Evolutionary conservation across 495 filamentous ascomycete genomes (phyloP).

Genomic region (Hypoxylon lienhwacheense): DNA sequence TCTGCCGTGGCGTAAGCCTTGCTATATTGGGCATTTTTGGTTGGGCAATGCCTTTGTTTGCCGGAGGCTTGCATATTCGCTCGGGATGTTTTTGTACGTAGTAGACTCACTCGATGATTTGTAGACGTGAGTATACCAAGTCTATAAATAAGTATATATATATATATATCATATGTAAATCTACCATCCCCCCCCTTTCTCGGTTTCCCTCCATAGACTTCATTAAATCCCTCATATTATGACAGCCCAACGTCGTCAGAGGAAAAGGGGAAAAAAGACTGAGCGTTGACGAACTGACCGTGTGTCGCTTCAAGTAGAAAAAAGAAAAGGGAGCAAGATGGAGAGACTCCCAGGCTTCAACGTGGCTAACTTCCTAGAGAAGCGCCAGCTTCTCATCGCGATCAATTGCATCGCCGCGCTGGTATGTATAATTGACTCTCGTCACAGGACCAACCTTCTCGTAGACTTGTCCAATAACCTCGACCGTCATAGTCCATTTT

Average conservation of each 20-base stretch:
- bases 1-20: slow-evolving; percentile 14
- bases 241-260: neutral
- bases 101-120: too few relatives aligned
- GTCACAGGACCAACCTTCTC: too few relatives aligned
- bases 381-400: slow-evolving; percentile 62
- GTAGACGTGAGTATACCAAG: too few relatives aligned
- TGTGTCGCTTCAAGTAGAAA: slow-evolving; percentile 3
- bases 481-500: slow-evolving; percentile 21
- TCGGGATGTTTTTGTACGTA: too few relatives aligned
- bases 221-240: slow-evolving; percentile 16
- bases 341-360: slow-evolving; percentile 54
- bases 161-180: too few relatives aligned
- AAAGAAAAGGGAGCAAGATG: slow-evolving; percentile 34
- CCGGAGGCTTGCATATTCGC: too few relatives aligned
- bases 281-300: slow-evolving; percentile 1
- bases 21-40: slow-evolving; percentile 11
- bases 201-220: neutral
- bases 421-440: slow-evolving; percentile 19
- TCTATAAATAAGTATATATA: too few relatives aligned
- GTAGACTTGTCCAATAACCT: too few relatives aligned
- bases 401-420: slow-evolving; percentile 66
- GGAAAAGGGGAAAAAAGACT: neutral
- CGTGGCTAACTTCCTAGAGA: slow-evolving; percentile 63
- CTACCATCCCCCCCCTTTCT: too few relatives aligned
- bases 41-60: slow-evolving; percentile 10